phyloP scores from a whole-genome alignment of 2,329 filamentous ascomycete genomes.

The Huntiella bhutanensis region DNA sequence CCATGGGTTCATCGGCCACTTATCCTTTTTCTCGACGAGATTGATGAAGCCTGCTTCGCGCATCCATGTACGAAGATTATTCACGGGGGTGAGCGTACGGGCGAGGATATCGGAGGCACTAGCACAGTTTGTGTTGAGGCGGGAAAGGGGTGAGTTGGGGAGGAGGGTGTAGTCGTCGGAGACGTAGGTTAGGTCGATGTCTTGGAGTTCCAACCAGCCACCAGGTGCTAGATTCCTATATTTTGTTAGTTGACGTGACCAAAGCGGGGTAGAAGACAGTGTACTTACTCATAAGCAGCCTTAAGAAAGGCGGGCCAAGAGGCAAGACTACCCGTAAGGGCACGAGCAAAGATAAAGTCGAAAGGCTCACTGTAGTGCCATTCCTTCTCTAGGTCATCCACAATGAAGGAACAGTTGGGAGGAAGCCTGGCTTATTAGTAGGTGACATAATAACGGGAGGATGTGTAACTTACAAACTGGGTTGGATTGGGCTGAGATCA shows the following conservation, averaged over 20 bases:
- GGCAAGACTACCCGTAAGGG: conserved; percentile 32
- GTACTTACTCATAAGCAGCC: not conserved
- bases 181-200: conserved; percentile 21
- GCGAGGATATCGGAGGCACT: not conserved
- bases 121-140: not conserved
- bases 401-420: not conserved
- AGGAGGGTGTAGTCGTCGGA: conserved; percentile 25
- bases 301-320: conserved; percentile 24
- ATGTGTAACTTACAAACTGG: conserved; percentile 16
- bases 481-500: conserved; percentile 24
- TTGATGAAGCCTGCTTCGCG: not conserved
- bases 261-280: not conserved
- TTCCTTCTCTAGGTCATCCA: not conserved
- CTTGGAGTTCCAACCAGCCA: conserved; percentile 25
- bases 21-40: not conserved
- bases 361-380: not conserved
- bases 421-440: not conserved
- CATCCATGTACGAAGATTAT: not conserved
- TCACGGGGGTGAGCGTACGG: not conserved
- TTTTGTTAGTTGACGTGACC: conserved; percentile 18
- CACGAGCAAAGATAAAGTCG: conserved; percentile 39
- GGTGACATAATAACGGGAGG: not conserved
- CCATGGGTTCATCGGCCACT: not conserved
- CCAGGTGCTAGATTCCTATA: conserved; percentile 24
- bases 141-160: not conserved